These are phyloP conservation scores for Dionaea muscipula DNA, from an alignment of 179 eudicot species.

Conservation along the genomic window DNA sequence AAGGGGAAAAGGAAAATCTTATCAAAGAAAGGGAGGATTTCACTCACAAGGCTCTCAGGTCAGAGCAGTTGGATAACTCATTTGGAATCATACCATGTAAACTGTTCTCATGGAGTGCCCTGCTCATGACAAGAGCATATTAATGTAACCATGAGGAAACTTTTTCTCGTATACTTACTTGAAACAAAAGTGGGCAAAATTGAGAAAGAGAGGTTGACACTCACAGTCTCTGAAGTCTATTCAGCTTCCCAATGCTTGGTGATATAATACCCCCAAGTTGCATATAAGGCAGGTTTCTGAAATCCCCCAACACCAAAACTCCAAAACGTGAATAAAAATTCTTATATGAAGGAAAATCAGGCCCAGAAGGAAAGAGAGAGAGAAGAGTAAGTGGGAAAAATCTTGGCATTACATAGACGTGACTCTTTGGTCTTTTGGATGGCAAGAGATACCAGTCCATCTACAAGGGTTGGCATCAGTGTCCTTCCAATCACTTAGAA, in stretches of 20 bases:
- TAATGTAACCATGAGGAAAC: constrained; percentile 5
- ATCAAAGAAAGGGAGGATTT: constrained; percentile 1
- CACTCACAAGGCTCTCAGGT: constrained; percentile 90
- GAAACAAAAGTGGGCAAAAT: background rate
- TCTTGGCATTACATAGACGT: constrained; percentile 43
- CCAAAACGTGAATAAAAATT: background rate
- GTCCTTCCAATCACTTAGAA: constrained; percentile 61
- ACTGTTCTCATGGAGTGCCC: constrained; percentile 92
- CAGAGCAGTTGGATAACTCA: constrained; percentile 65
- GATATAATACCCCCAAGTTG: constrained; percentile 77
- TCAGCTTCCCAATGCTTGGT: constrained; percentile 78
- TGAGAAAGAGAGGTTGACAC: constrained; percentile 14
- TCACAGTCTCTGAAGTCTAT: constrained; percentile 77
- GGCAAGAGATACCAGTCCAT: constrained; percentile 91
- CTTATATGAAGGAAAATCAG: too few relatives aligned
- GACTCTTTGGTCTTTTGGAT: constrained; percentile 50
- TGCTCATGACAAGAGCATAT: constrained; percentile 14
- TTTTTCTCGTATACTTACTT: background rate
- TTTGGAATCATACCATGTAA: constrained; percentile 79
- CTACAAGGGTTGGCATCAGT: constrained; percentile 67
- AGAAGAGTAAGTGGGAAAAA: background rate
- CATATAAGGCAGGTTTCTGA: constrained; percentile 79
- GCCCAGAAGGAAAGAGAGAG: background rate
- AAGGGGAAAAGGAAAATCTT: background rate
- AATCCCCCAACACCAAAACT: constrained; percentile 11